A percentile compares a stretch with the other conserved stretches of the same genome.
phyloP scores from a whole-genome alignment of 371 early-diverging fungal genomes.

The Apophysomyces elegans region DNA sequence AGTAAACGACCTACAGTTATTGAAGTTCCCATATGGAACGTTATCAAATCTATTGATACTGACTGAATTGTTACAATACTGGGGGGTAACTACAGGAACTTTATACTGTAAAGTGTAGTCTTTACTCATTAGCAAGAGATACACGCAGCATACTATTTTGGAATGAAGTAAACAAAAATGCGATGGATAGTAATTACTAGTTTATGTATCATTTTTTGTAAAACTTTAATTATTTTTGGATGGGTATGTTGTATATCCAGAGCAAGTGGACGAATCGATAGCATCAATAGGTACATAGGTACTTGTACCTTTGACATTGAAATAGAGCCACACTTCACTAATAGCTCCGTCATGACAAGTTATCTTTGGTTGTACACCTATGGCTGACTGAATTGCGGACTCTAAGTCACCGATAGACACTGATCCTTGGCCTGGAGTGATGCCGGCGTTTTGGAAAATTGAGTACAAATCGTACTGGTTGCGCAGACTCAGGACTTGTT shows the following conservation, averaged over 20 bases:
- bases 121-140: no score
- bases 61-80: no score
- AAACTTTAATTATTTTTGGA: slow-evolving; percentile 31
- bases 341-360: slow-evolving; percentile 43
- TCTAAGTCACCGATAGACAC: slow-evolving; percentile 55
- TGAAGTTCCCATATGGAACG: no score
- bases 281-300: slow-evolving; percentile 31
- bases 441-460: slow-evolving; percentile 56
- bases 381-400: slow-evolving; percentile 52
- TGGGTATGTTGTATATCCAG: slow-evolving; percentile 44
- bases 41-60: no score
- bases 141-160: not conserved
- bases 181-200: not conserved
- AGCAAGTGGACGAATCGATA: slow-evolving; percentile 37
- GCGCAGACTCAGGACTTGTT: slow-evolving; percentile 53
- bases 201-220: no score
- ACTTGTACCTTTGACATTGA: slow-evolving; percentile 34
- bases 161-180: not conserved
- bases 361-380: slow-evolving; percentile 51
- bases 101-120: no score
- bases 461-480: slow-evolving; percentile 61
- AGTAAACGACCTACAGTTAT: no score
- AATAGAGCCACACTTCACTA: slow-evolving; percentile 42
- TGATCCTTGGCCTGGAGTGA: slow-evolving; percentile 63
- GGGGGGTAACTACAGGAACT: no score